Base-by-base conservation (phyloP, 2,329 filamentous ascomycete species). In the Corinectria fuckeliana region DNA sequence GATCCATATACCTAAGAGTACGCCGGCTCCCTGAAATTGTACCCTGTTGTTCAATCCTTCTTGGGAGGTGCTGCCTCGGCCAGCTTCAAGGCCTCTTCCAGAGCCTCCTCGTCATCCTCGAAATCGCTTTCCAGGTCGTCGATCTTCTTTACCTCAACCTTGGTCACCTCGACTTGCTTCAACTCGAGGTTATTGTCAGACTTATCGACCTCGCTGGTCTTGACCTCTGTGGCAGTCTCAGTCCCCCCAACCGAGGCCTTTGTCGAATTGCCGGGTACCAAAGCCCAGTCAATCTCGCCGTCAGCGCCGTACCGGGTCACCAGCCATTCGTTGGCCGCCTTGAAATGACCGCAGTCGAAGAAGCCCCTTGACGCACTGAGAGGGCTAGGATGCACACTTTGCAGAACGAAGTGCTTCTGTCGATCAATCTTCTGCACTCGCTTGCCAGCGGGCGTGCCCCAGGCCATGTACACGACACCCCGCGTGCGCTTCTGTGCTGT, bases 381-480 rank as follows among this genome's bases (percentile, higher is more conserved):
- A n/a, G 95, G 95, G 75, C 92, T 97, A 0, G 95, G 95, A 78
- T 99, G 95, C 49, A 93, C 93, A 70, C 88, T 91, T 77, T 90
- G 88, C 65, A 99, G 81, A 34, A 99, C 91, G 44, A 92, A 82
- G 78, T 99, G 94, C 69, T 84, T 88, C 64, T 85, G 82, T 50
- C 77, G 80, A 71, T 95, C 90, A 51, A 98, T 83, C 67, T 88
- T 90, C 39, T 83, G 78, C 20, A 96, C 91, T 56, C 93, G 82
- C 78, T 92, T 91, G 56, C 88, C 90, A 0, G 95, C 95, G 1
- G 92, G 91, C 5, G 82, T 88, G 14, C 95, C 95, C 95, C 95
- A 99, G 1, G 94, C 94, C 76, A 99, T 80, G 73, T 97, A 99
- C 4, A 97, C 95, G 1, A 99, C 94, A 2, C 95, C 95, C 25